Evolutionary conservation across 2,329 filamentous ascomycete genomes (phyloP).

Genomic region (Neofusicoccum umdonicola): DNA sequence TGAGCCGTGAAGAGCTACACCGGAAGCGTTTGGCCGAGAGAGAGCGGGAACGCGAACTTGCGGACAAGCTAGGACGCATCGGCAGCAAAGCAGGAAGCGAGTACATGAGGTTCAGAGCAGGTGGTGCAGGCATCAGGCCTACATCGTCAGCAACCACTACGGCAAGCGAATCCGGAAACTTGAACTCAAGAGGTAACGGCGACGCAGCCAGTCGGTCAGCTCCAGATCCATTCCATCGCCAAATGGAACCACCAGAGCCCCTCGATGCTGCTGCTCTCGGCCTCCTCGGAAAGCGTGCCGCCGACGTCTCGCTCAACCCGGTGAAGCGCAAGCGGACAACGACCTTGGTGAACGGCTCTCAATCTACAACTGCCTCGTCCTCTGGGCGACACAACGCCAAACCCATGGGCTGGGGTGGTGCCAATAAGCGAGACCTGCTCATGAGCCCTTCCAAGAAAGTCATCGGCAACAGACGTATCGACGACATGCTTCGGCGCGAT

Average conservation of each 20-base stretch:
- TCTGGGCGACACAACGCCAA: constrained; percentile 19
- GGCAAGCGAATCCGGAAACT: neutral
- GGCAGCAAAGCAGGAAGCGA: constrained; percentile 65
- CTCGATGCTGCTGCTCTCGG: constrained; percentile 39
- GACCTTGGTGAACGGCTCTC: constrained; percentile 17
- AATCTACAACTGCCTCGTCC: constrained; percentile 27
- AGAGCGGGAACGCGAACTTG: constrained; percentile 72
- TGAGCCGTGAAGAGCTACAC: constrained; percentile 64
- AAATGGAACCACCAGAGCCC: neutral
- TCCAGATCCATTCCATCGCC: constrained; percentile 11
- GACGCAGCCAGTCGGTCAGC: too few relatives aligned
- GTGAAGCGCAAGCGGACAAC: constrained; percentile 43
- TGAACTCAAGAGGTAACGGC: constrained; percentile 8
- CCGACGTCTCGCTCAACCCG: constrained; percentile 41
- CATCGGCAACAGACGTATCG: neutral
- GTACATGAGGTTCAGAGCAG: constrained; percentile 57
- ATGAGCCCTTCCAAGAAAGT: constrained; percentile 2
- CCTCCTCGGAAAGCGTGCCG: constrained; percentile 44
- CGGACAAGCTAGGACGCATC: constrained; percentile 62
- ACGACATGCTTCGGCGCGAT: neutral
- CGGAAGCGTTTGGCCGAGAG: constrained; percentile 63
- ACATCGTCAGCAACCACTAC: neutral
- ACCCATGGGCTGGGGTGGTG: constrained; percentile 50
- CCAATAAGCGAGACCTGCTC: constrained; percentile 24
- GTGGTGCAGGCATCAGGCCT: neutral